Percentiles rank a stretch among this genome's conserved stretches.
phyloP scores from a whole-genome alignment of 139 green algal genomes.

The Chlamydomonas applanata region DNA sequence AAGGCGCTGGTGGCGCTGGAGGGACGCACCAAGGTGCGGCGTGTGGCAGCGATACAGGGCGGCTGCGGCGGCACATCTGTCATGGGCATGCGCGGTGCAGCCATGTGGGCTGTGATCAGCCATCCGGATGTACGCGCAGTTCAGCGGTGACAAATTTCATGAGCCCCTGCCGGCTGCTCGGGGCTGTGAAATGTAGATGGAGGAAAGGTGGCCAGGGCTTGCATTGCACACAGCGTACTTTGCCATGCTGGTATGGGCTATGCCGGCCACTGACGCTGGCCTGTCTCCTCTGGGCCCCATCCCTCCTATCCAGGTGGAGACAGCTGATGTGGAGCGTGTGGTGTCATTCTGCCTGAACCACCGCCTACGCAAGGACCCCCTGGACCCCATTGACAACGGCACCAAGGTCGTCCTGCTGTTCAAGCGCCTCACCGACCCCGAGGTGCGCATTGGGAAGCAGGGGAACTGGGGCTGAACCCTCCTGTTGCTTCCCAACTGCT shows the following conservation, averaged over 20 bases:
- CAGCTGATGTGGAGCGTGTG: constrained; percentile 75
- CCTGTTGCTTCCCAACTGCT: no score
- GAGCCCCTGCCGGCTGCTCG: no score
- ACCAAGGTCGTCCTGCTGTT: constrained; percentile 81
- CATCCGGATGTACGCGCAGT: no score
- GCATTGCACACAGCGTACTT: no score
- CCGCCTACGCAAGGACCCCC: constrained; percentile 88
- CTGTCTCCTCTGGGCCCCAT: no score
- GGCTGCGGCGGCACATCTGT: neutral
- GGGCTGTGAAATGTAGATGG: no score
- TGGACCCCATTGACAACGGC: constrained; percentile 88
- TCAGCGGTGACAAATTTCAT: no score
- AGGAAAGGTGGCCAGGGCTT: no score
- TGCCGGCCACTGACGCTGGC: no score
- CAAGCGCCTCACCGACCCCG: constrained; percentile 64
- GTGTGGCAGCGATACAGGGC: neutral
- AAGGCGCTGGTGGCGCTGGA: constrained; percentile 82
- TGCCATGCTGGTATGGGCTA: no score
- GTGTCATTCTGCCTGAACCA: constrained; percentile 84
- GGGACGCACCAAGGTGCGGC: constrained; percentile 34
- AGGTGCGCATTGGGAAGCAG: constrained; percentile 13
- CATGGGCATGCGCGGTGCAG: neutral
- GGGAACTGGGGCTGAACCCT: no score
- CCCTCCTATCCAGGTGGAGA: constrained; percentile 70
- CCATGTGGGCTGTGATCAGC: no score